A percentile compares a stretch with the other conserved stretches of the same genome.
Evolutionary conservation across 306 rosid genomes (phyloP).

Genomic region (Inga leiocalycina): DNA sequence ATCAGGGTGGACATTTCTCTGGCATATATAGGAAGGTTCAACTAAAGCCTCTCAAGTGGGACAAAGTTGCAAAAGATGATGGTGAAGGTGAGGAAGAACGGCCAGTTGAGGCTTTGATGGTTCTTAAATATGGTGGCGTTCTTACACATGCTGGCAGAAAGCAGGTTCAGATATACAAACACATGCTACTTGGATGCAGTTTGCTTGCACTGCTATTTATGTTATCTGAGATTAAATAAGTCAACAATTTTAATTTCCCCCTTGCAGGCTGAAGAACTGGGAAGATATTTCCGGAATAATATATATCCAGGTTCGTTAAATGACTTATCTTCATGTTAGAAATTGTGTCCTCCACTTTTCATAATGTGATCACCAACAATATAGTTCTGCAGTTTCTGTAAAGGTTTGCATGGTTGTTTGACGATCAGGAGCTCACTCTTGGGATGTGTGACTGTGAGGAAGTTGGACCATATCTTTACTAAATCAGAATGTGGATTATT

Average conservation of each 20-base stretch:
- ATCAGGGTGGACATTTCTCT: constrained; percentile 96
- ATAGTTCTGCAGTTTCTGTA: not conserved
- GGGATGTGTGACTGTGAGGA: not conserved
- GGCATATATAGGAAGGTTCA: constrained; percentile 97
- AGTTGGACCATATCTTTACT: not conserved
- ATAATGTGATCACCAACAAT: not conserved
- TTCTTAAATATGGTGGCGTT: constrained; percentile 96
- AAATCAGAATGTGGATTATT: not conserved
- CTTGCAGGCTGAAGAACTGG: constrained; percentile 96
- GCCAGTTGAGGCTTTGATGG: constrained; percentile 95
- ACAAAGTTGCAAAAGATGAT: constrained; percentile 67
- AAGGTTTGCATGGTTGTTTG: not conserved
- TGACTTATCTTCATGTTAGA: constrained; percentile 11
- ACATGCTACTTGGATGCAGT: constrained; percentile 18
- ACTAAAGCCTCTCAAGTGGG: constrained; percentile 95
- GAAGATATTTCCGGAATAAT: constrained; percentile 94
- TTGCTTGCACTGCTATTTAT: constrained; percentile 24
- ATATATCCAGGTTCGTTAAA: constrained; percentile 84
- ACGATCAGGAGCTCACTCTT: not conserved
- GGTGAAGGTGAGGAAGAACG: constrained; percentile 95
- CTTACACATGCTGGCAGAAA: constrained; percentile 99
- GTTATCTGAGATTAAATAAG: not conserved
- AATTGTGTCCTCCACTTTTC: not conserved
- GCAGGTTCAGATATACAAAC: constrained; percentile 60
- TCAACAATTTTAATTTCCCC: constrained; percentile 26